These are phyloP conservation scores for Mucuna pruriens DNA, from an alignment of 306 rosid genomes.

Conservation along the genomic window DNA sequence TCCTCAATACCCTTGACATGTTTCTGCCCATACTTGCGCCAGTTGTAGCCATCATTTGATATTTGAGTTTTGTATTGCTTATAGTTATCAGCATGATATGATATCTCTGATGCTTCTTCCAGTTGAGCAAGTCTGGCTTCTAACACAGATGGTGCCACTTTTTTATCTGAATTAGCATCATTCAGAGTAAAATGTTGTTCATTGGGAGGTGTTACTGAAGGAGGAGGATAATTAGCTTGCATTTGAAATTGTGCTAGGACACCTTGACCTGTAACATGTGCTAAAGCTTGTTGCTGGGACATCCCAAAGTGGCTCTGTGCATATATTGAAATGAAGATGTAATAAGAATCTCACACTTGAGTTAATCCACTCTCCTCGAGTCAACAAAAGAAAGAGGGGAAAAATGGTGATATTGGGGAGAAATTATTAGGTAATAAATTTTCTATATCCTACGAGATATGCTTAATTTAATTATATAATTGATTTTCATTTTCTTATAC, in stretches of 20 bases:
- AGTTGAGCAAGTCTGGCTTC: too few species aligned
- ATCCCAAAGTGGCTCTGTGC: slow-evolving; percentile 91
- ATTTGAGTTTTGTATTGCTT: slow-evolving; percentile 51
- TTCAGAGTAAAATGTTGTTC: slow-evolving; percentile 47
- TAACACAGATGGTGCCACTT: slow-evolving; percentile 54
- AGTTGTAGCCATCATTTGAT: slow-evolving; percentile 71
- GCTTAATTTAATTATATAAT: too few species aligned
- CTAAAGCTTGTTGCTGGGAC: slow-evolving; percentile 95
- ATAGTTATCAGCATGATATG: slow-evolving; percentile 46
- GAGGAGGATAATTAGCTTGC: slow-evolving; percentile 64
- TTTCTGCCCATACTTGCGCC: slow-evolving; percentile 97
- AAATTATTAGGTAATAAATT: too few species aligned
- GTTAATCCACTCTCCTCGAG: slow-evolving; percentile 29
- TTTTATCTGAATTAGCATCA: slow-evolving; percentile 56
- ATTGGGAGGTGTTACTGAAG: slow-evolving; percentile 45
- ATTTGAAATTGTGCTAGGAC: slow-evolving; percentile 74
- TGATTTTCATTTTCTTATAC: too few species aligned
- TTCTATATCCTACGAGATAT: too few species aligned
- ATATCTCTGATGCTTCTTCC: slow-evolving; percentile 50
- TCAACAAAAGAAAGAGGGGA: too few species aligned
- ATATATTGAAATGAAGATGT: slow-evolving; percentile 38
- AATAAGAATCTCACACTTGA: slow-evolving; percentile 8
- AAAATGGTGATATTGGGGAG: slow-evolving; percentile 14
- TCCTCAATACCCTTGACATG: slow-evolving; percentile 91
- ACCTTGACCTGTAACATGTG: slow-evolving; percentile 92